A percentile compares a stretch with the other conserved stretches of the same genome.
Conservation (phyloP, 75 land plant species). For the Selaginella tamariscina region DNA sequence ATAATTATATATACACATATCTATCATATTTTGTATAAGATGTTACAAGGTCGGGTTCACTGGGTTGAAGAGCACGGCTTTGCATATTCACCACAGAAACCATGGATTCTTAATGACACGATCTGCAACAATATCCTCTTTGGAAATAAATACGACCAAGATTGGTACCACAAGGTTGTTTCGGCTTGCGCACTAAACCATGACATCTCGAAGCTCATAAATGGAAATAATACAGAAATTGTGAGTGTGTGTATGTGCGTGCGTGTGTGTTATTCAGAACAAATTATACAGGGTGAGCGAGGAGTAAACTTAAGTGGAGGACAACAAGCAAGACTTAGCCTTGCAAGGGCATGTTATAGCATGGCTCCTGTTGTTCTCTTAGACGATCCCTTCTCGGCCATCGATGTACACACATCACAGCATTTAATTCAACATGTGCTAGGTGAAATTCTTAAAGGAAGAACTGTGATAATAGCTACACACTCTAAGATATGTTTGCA, state of each 20-base stretch:
- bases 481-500: slow-evolving; percentile 20
- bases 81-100: slow-evolving; percentile 26
- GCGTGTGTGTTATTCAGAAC: neutral
- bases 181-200: slow-evolving; percentile 22
- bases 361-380: slow-evolving; percentile 12
- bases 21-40: neutral
- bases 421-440: slow-evolving; percentile 18
- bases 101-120: slow-evolving; percentile 35
- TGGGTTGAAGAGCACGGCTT: slow-evolving; percentile 5
- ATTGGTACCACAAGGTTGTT: slow-evolving; percentile 16
- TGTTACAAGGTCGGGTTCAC: slow-evolving; percentile 14
- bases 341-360: slow-evolving; percentile 16
- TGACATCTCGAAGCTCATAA: slow-evolving; percentile 10
- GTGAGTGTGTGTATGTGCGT: neutral
- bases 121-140: slow-evolving; percentile 21
- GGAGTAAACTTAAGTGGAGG: slow-evolving; percentile 18
- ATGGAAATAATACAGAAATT: neutral
- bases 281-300: slow-evolving; percentile 7
- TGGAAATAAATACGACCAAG: slow-evolving; percentile 15
- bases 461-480: slow-evolving; percentile 21
- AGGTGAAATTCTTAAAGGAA: slow-evolving; percentile 18
- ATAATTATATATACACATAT: neutral
- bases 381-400: slow-evolving; percentile 14
- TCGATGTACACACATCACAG: slow-evolving; percentile 15
- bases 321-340: slow-evolving; percentile 14